Conservation (phyloP, 495 filamentous ascomycete species). For the Talaromyces stipitatus region DNA sequence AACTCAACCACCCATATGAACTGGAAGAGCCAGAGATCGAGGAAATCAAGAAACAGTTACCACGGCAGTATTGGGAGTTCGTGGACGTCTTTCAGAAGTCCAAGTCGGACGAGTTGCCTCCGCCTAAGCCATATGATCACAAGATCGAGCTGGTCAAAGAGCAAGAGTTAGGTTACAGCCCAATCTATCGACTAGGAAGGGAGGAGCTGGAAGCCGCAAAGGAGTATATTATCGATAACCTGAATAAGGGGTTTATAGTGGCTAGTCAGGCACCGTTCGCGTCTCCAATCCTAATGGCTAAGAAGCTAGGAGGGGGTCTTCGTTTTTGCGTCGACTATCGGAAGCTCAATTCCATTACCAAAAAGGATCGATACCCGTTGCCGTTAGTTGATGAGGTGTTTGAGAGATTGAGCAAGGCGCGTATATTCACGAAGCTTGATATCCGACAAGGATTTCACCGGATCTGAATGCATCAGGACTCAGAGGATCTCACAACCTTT, state of each 20-base stretch:
- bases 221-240: conserved; percentile 3
- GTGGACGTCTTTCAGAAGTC: not conserved
- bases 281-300: not conserved
- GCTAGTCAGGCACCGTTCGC: not conserved
- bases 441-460: no score
- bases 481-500: no score
- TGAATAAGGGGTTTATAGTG: not conserved
- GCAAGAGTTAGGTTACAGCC: not conserved
- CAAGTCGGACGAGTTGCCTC: not conserved
- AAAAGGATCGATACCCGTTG: no score
- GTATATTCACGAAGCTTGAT: no score
- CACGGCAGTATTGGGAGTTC: not conserved
- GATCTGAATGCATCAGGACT: no score
- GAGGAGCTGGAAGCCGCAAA: not conserved
- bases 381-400: no score
- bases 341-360: no score
- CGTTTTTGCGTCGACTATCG: no score
- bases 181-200: not conserved
- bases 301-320: not conserved
- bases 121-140: not conserved
- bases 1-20: not conserved
- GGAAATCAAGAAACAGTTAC: not conserved
- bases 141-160: conserved; percentile 1
- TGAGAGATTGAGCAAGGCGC: no score
- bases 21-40: not conserved